phyloP scores from a whole-genome alignment of 345 rosid species.

The Citrus cavaleriei region DNA sequence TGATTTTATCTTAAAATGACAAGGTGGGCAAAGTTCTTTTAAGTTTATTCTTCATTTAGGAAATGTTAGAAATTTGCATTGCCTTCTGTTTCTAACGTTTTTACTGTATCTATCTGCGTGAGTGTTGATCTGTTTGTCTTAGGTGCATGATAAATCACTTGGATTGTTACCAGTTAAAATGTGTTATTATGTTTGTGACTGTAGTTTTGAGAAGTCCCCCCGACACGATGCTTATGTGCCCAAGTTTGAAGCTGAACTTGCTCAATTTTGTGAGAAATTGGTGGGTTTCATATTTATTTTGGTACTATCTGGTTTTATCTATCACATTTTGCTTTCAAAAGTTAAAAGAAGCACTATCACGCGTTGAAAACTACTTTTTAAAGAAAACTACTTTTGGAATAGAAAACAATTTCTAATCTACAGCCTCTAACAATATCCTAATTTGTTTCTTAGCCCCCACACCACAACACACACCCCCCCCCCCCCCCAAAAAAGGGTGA shows the following conservation, averaged over 20 bases:
- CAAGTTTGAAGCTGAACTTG: constrained; percentile 93
- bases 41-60: neutral
- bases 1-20: neutral
- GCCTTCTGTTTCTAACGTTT: neutral
- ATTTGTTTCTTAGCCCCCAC: too few relatives aligned
- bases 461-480: rapidly evolving
- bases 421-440: neutral
- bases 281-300: constrained; percentile 35
- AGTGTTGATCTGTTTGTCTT: neutral
- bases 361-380: neutral
- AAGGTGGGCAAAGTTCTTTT: neutral
- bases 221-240: constrained; percentile 66
- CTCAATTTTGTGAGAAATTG: constrained; percentile 90
- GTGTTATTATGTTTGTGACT: constrained; percentile 18
- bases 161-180: neutral
- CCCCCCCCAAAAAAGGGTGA: neutral
- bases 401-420: neutral
- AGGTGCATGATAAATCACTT: neutral
- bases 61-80: neutral
- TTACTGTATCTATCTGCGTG: neutral
- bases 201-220: constrained; percentile 87
- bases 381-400: neutral
- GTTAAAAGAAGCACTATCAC: neutral
- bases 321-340: neutral
- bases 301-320: neutral